These are phyloP conservation scores for Cicer bijugum DNA, from an alignment of 306 rosid genomes.

Conservation along the genomic window DNA sequence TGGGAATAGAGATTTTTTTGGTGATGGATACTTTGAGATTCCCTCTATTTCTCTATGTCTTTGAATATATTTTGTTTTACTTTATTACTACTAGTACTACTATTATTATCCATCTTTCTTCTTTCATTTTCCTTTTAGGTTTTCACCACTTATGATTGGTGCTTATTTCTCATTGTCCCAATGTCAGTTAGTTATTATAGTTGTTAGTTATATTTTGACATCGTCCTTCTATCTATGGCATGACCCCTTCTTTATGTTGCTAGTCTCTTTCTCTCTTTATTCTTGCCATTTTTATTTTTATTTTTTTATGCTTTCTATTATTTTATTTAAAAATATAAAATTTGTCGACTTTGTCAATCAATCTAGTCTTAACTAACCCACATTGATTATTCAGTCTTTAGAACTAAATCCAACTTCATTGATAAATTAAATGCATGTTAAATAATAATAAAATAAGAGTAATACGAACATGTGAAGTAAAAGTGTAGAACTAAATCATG, in stretches of 20 bases:
- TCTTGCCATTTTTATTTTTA: not conserved
- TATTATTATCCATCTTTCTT: not conserved
- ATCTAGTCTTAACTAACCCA: not conserved
- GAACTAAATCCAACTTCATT: too few species aligned
- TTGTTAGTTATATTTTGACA: constrained; percentile 51
- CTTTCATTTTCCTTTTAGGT: constrained; percentile 25
- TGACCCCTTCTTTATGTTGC: constrained; percentile 21
- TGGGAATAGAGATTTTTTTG: constrained; percentile 59
- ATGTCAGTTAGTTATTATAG: constrained; percentile 78
- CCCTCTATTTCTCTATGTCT: constrained; percentile 43
- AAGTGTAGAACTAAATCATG: not conserved
- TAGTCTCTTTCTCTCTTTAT: constrained; percentile 19
- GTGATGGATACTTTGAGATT: constrained; percentile 53
- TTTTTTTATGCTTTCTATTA: not conserved
- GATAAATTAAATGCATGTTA: too few species aligned
- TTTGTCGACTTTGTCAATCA: not conserved
- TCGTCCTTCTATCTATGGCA: constrained; percentile 40
- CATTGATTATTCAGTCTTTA: not conserved
- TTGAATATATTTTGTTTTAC: constrained; percentile 19
- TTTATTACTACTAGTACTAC: too few species aligned
- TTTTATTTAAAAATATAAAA: not conserved
- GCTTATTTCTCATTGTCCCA: constrained; percentile 52
- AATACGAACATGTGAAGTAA: constrained; percentile 14
- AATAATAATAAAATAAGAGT: not conserved
- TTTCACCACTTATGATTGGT: constrained; percentile 41